Conservation (phyloP, 1,139 yeast species). For the Pichia sp. region DNA sequence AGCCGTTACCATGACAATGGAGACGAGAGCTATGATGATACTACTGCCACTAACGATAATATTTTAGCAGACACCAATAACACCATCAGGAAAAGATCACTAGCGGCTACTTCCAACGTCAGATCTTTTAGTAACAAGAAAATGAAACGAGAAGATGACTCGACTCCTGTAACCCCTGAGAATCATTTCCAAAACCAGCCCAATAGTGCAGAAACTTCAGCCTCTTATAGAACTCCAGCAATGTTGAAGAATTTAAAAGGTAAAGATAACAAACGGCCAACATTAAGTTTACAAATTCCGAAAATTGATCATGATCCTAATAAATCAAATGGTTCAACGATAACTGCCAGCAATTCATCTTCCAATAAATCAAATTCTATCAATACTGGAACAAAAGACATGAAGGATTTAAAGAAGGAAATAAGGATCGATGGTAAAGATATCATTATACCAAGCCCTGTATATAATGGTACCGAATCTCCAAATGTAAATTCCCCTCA, state of each 20-base stretch:
- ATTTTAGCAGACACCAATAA: neutral
- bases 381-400: neutral
- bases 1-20: constrained; percentile 9
- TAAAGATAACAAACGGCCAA: constrained; percentile 21
- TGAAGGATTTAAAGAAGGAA: neutral
- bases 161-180: constrained; percentile 11
- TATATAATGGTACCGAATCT: constrained; percentile 4
- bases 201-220: constrained; percentile 8
- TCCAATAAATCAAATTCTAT: constrained; percentile 6
- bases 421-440: neutral
- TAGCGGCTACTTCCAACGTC: neutral
- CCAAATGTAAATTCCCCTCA: constrained; percentile 1
- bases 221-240: constrained; percentile 2
- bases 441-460: constrained; percentile 10
- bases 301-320: constrained; percentile 15
- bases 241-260: constrained; percentile 8
- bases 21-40: constrained; percentile 18
- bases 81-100: neutral
- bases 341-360: constrained; percentile 13
- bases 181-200: neutral
- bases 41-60: constrained; percentile 24
- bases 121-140: neutral
- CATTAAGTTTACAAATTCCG: constrained; percentile 27
- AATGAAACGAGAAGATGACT: neutral
- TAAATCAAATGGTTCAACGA: constrained; percentile 8